These are phyloP conservation scores for Lentinula edodes DNA, from an alignment of 768 basidiomycete genomes.

Conservation along the genomic window DNA sequence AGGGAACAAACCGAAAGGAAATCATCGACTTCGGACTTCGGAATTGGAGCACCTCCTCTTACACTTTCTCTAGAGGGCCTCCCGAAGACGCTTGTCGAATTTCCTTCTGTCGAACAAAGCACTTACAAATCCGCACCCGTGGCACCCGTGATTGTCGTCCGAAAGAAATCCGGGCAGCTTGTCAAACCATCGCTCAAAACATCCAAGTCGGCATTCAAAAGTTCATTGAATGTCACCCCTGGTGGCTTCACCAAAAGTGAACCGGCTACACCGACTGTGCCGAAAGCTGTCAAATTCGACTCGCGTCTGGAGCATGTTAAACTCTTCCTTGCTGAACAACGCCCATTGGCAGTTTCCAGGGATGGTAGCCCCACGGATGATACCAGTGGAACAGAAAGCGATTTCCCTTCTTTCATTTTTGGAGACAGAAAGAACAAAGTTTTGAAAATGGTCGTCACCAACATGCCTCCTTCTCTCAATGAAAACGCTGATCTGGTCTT, in stretches of 20 bases:
- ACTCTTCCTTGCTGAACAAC: conserved; percentile 91
- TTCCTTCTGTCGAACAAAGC: conserved; percentile 19
- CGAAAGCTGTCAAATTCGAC: conserved; percentile 92
- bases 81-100: not conserved
- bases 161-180: conserved; percentile 93
- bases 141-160: conserved; percentile 43
- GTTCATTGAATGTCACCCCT: conserved; percentile 49
- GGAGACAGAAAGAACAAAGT: conserved; percentile 30
- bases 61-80: not conserved
- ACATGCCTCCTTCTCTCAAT: conserved; percentile 51
- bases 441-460: conserved; percentile 58
- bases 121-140: conserved; percentile 17
- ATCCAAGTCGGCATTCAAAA: conserved; percentile 45
- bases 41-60: not conserved
- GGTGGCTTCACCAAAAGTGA: conserved; percentile 55
- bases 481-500: conserved; percentile 42
- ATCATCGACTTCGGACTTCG: not conserved
- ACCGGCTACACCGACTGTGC: conserved; percentile 71
- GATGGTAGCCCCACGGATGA: conserved; percentile 86
- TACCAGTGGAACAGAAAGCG: conserved; percentile 73
- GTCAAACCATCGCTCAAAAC: conserved; percentile 89
- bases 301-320: conserved; percentile 89
- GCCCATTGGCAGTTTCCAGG: conserved; percentile 88
- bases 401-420: conserved; percentile 67
- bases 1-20: not conserved